A percentile compares a stretch with the other conserved stretches of the same genome.
Conservation (phyloP, 148 eudicot genomes). For the Vaccinium myrtillus region DNA sequence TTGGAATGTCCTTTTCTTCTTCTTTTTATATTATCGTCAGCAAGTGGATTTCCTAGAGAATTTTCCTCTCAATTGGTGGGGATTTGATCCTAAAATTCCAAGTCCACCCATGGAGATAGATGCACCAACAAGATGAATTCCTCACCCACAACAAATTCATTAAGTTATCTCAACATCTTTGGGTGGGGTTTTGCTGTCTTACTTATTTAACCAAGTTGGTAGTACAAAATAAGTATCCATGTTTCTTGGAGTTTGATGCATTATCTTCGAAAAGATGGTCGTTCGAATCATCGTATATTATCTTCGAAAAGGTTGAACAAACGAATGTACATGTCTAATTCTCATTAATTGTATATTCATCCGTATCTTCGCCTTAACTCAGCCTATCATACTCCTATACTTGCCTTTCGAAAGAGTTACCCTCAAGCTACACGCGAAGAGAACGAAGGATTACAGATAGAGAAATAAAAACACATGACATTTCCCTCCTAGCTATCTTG, state of each 20-base stretch:
- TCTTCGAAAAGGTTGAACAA: background rate
- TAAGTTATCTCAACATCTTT: conserved; percentile 21
- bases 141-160: conserved; percentile 6
- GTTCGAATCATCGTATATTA: background rate
- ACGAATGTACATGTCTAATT: background rate
- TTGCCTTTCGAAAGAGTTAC: no score
- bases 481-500: background rate
- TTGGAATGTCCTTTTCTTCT: conserved; percentile 27
- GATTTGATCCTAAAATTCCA: conserved; percentile 32
- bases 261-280: background rate
- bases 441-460: no score
- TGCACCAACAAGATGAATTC: conserved; percentile 26
- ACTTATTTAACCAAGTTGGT: conserved; percentile 1
- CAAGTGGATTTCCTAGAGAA: conserved; percentile 29
- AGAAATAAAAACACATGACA: no score
- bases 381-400: background rate
- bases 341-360: background rate
- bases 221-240: background rate
- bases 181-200: conserved; percentile 19
- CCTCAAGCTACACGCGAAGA: no score
- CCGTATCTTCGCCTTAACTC: background rate
- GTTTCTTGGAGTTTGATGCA: background rate
- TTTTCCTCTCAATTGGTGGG: conserved; percentile 28
- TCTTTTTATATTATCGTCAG: conserved; percentile 34
- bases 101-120: conserved; percentile 22